A percentile compares a stretch with the other conserved stretches of the same genome.
phyloP scores from a whole-genome alignment of 78 protist species.

The Goniomonas avonlea region DNA sequence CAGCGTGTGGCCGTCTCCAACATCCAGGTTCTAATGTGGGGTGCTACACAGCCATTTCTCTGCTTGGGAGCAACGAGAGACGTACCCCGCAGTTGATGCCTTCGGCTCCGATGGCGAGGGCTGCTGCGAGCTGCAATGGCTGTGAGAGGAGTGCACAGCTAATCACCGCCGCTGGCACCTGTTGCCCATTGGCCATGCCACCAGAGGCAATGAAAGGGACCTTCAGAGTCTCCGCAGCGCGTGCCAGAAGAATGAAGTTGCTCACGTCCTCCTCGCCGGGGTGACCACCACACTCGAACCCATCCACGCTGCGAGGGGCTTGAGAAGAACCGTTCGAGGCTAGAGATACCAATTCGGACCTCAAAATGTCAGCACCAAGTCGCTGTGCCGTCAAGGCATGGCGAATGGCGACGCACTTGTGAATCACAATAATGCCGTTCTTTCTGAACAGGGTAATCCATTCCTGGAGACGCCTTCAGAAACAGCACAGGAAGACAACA shows the following conservation, averaged over 20 bases:
- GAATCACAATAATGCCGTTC: slow-evolving; percentile 30
- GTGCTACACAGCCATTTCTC: too few species aligned
- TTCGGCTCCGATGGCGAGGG: slow-evolving; percentile 33
- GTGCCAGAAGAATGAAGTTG: slow-evolving; percentile 31
- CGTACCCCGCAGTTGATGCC: too few species aligned
- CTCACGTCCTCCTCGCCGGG: slow-evolving; percentile 46
- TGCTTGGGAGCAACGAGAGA: too few species aligned
- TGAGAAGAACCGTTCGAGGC: too few species aligned
- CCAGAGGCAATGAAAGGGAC: slow-evolving; percentile 52
- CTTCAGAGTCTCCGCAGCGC: slow-evolving; percentile 35
- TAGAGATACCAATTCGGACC: too few species aligned
- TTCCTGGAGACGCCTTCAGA: too few species aligned
- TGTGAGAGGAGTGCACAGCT: background rate
- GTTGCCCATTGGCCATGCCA: slow-evolving; percentile 23
- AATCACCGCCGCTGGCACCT: background rate
- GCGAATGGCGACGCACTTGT: slow-evolving; percentile 47
- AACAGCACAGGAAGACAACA: too few species aligned
- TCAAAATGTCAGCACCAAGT: slow-evolving; percentile 41
- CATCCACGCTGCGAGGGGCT: slow-evolving; percentile 53
- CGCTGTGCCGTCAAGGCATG: slow-evolving; percentile 46
- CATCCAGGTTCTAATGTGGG: too few species aligned
- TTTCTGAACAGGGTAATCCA: slow-evolving; percentile 27
- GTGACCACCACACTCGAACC: slow-evolving; percentile 53
- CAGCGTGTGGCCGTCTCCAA: too few species aligned
- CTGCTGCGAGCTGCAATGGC: slow-evolving; percentile 26